A percentile compares a stretch with the other conserved stretches of the same genome.
phyloP scores from a whole-genome alignment of 2,329 filamentous ascomycete genomes.

The Fusarium longipes region DNA sequence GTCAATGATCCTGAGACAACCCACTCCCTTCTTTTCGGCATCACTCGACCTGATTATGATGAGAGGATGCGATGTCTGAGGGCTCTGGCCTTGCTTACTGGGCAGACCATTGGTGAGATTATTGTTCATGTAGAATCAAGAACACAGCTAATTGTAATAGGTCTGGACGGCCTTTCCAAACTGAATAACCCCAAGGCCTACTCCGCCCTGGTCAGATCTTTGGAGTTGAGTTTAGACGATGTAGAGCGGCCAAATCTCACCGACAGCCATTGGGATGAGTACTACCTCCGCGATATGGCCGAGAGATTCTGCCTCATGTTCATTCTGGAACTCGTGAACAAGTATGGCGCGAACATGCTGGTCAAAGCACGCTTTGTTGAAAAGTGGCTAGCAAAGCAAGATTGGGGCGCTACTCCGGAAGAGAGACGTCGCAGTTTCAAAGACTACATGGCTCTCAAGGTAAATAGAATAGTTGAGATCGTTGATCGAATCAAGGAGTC shows the following conservation, averaged over 20 bases:
- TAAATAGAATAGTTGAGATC: slow-evolving; percentile 65
- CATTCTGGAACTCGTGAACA: slow-evolving; percentile 67
- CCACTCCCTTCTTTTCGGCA: slow-evolving; percentile 65
- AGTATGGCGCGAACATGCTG: slow-evolving; percentile 67
- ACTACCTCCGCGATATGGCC: slow-evolving; percentile 69
- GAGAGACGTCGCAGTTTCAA: slow-evolving; percentile 66
- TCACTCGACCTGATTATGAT: slow-evolving; percentile 69
- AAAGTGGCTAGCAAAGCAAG: slow-evolving; percentile 79
- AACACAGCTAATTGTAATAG: slow-evolving; percentile 43
- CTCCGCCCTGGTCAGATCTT: slow-evolving; percentile 68
- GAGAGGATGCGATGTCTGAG: slow-evolving; percentile 67
- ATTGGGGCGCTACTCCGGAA: slow-evolving; percentile 69
- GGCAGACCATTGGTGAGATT: slow-evolving; percentile 51
- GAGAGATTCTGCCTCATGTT: slow-evolving; percentile 71
- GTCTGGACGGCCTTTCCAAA: slow-evolving; percentile 55
- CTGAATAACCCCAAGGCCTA: slow-evolving; percentile 64
- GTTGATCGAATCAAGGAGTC: slow-evolving; percentile 62
- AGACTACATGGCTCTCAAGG: slow-evolving; percentile 61
- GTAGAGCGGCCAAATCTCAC: slow-evolving; percentile 62
- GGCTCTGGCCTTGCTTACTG: slow-evolving; percentile 66
- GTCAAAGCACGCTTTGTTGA: slow-evolving; percentile 74
- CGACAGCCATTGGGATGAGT: slow-evolving; percentile 71
- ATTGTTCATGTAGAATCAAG: too few species aligned
- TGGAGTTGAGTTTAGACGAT: slow-evolving; percentile 66
- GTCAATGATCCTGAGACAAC: slow-evolving; percentile 68